Percentiles rank a stretch among this genome's conserved stretches.
Evolutionary conservation across 306 rosid genomes (phyloP).

Genomic region (Prunus persica): Prunus_persica_NCBIv2 NC_034011.1:3926001-3926500

Average conservation of each 20-base stretch:
- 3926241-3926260: no score
- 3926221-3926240: neutral
- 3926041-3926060: no score
- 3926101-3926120: no score
- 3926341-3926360: conserved; percentile 17
- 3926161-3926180: conserved; percentile 20
- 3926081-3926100: no score
- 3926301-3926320: neutral
- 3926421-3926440: neutral
- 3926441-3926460: neutral
- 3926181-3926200: neutral
- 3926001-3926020: no score
- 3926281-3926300: neutral
- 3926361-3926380: conserved; percentile 25
- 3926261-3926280: neutral
- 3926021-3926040: no score
- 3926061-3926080: no score
- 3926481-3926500: conserved; percentile 9
- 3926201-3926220: neutral
- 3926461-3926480: neutral
- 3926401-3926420: no score
- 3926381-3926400: neutral
- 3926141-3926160: conserved; percentile 27
- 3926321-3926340: neutral
- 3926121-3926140: no score